A percentile compares a stretch with the other conserved stretches of the same genome.
Conservation (phyloP, 1,139 yeast species). For the Meyerozyma carpophila region DNA sequence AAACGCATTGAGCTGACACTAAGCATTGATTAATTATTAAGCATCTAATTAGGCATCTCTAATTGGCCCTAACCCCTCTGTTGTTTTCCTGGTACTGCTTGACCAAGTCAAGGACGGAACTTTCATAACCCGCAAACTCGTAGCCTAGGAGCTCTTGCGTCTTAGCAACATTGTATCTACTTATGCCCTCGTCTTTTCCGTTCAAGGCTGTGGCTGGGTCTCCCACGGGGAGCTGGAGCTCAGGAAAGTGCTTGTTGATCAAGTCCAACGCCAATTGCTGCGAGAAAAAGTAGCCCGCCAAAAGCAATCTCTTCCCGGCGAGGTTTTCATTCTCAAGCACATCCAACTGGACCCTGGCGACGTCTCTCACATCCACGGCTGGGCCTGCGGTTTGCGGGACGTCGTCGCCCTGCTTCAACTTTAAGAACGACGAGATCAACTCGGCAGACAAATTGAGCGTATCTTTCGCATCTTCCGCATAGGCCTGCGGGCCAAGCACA, state of each 20-base stretch:
- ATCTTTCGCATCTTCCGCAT: constrained; percentile 11
- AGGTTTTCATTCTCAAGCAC: constrained; percentile 22
- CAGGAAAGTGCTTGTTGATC: neutral
- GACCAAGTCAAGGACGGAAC: constrained; percentile 6
- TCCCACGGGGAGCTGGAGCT: neutral
- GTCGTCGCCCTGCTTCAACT: neutral
- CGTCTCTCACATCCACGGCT: constrained; percentile 20
- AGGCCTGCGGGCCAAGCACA: constrained; percentile 26
- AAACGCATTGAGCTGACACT: too few relatives aligned
- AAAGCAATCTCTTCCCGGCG: constrained; percentile 22
- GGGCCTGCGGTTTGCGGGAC: constrained; percentile 8
- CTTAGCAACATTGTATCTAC: constrained; percentile 2
- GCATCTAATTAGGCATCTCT: too few relatives aligned
- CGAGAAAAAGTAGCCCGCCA: constrained; percentile 9
- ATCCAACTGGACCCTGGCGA: constrained; percentile 13
- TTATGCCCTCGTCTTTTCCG: constrained; percentile 2
- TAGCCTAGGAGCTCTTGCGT: constrained; percentile 6
- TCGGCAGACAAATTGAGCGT: constrained; percentile 3
- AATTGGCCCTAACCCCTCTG: too few relatives aligned
- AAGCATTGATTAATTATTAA: too few relatives aligned
- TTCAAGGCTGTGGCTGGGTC: neutral
- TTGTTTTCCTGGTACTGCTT: constrained; percentile 3
- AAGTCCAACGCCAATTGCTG: neutral
- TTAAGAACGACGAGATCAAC: neutral
- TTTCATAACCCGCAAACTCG: constrained; percentile 11